Evolutionary conservation across 2,329 filamentous ascomycete species (phyloP), one percentile per base, ranked within the genome.

Genomic region (Chaetomium strumarium): DNA sequence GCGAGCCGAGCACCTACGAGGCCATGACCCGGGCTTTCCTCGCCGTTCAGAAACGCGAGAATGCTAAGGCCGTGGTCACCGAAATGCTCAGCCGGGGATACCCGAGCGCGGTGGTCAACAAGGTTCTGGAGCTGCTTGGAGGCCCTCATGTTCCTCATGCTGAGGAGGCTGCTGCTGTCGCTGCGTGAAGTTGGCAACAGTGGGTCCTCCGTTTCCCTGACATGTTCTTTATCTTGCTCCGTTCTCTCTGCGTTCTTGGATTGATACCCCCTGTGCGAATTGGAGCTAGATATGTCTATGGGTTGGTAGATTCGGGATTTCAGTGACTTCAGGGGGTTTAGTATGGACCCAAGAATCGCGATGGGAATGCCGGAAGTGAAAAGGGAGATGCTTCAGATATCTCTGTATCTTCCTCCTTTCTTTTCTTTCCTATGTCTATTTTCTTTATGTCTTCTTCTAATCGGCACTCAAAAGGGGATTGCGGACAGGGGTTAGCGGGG

Each of bases 1-100:
- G 93, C 52, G 93, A 99, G 74, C 93, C 93, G 3, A 96, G 90
- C 75, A 99, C 93, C 5, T 99, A 99, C 69, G 93, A 99, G 73
- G 91, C 92, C 38, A 99, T 99, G 93, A 96, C 91, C 5, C 81
- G 93, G 42, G 93, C 93, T 1, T 96, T 86, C 71, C 81, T 99
- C 50, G 84, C 90, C 11, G 86, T 86, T 3, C 89, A 95, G 66
- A 83, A 95, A 66, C 84, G 88, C 33, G 79, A 84, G 45, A 78
- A 80, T 53, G 93, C 93, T 37, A 84, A 90, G 72, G 72, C 66
- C 11, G 86, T 96, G 13, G 91, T 96, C 20, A 80, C 86, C 51
- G 93, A 99, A 76, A 96, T 96, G 80, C 77, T 96, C 34, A 84
- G 83, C 43, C 82, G 93, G 52, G 91, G 91, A 37, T 99, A 97